Conservation (phyloP, 163 green algal species). For the Scenedesmus sp. region DNA sequence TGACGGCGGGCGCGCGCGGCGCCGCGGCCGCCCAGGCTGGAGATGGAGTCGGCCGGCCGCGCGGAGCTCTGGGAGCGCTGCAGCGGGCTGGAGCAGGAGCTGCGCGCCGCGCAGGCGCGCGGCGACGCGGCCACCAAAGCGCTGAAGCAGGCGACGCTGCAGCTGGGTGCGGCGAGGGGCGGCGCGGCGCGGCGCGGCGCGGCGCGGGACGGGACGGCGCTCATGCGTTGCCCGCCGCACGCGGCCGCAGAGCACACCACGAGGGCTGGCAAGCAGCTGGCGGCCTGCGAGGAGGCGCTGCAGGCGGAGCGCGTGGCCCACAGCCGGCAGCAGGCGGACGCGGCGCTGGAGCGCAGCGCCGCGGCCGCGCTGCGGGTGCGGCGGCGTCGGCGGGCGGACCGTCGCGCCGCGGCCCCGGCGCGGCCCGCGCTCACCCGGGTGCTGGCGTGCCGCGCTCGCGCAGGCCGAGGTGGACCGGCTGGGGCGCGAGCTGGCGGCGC, state of each 20-base stretch:
- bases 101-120: too few relatives aligned
- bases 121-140: neutral
- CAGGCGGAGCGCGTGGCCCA: slow-evolving; percentile 28
- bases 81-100: slow-evolving; percentile 24
- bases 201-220: too few relatives aligned
- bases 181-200: too few relatives aligned
- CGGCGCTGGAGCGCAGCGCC: slow-evolving; percentile 7
- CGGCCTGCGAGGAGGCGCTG: neutral
- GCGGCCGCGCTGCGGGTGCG: slow-evolving; percentile 18
- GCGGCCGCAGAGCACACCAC: neutral
- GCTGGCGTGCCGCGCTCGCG: neutral
- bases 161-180: slow-evolving; percentile 14
- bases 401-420: too few relatives aligned
- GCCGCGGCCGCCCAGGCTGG: slow-evolving; percentile 21
- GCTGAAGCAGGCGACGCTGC: slow-evolving; percentile 12
- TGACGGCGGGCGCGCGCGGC: neutral
- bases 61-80: slow-evolving; percentile 37
- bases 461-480: slow-evolving; percentile 25
- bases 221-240: too few relatives aligned
- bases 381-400: too few relatives aligned
- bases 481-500: slow-evolving; percentile 4
- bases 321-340: slow-evolving; percentile 32
- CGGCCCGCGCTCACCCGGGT: neutral
- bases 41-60: slow-evolving; percentile 32
- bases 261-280: slow-evolving; percentile 8